Evolutionary conservation across 805 yeast genomes (phyloP), one percentile per base, ranked within the genome.

Genomic region (Wickerhamomyces subpelliculosus): DNA sequence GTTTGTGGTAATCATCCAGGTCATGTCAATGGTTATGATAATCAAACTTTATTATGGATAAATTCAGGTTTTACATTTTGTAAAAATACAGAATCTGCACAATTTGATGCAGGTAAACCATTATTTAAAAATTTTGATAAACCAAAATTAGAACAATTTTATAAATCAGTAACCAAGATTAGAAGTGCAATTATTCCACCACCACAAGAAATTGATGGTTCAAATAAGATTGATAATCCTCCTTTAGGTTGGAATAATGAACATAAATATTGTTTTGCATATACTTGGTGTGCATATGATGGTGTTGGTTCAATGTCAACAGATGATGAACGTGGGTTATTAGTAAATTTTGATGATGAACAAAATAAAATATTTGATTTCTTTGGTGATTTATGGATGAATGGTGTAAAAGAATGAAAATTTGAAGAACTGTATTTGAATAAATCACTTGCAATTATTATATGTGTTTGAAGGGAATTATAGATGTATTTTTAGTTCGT

Each of bases 21-120:
- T 3, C 84, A 78, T 51, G 51, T 78, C 10, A 56, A 56, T 32
- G 78, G 71, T 37, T 63, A 60, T 31, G 78, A 73, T 51, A 53
- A 65, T 34, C 57, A 57, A 27, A 62, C 72, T 1, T 49, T 68
- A 34, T 49, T 79, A 4, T 82, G 88, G 87, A 67, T 80, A 33
- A 81, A 82, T 49, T 81, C 86, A 14, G 90, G 90, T 0, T 69
- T 80, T 54, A 64, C 68, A 35, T 73, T 67, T 35, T 82, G 88
- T 57, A 74, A 75, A 46, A 61, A 69, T 25, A 37, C 44, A 4
- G 41, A 48, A 9, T 51, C 61, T 22, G 70, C 67, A 1, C 47
- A 42, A 14, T 42, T 46, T 13, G 70, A 74, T 41, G 64, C 46
- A 32, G 55, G 58, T n/a, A 52, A 60, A 22, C 69, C 67, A 29